Evolutionary conservation across 2,329 filamentous ascomycete species (phyloP), one percentile per base, ranked within the genome.

Genomic region (Arachnopeziza araneosa): DNA sequence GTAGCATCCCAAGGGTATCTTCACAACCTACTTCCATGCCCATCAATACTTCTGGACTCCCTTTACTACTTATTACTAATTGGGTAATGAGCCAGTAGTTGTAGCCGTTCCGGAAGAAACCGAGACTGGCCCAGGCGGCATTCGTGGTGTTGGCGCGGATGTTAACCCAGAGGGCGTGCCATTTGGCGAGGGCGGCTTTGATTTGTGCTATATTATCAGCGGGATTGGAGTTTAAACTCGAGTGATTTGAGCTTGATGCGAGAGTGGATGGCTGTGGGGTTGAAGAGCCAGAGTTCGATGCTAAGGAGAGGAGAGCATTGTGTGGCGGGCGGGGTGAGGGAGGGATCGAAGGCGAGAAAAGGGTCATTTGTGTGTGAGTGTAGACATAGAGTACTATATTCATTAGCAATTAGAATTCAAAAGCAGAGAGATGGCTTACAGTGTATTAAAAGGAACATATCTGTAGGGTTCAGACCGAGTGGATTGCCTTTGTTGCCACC

Each of bases 21-120:
- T 68, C 66, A 56, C 64, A 67, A 21, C 63, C 60, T 21, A 66
- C 60, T 22, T 68, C 66, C 65, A 68, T 67, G 5, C 60, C 57
- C 56, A 60, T 60, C 17, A 67, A 44, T 14, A 64, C 53, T 30
- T 66, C 63, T 1, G 23, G 59, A 54, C 63, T 67, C 1, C 60
- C 58, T 30, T 62, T 65, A 24, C 64, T 67, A 32, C 60, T 64
- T 19, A 68, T 61, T 6, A 67, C 26, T 19, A 68, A 24, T 23
- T 68, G 65, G 19, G 60, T 66, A 6, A 68, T 59, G 1, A 68
- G 60, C 66, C 66, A 68, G 56, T 63, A 68, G 50, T 68, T 65
- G 36, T 63, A 67, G 19, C 57, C 65, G 30, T 67, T 68, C 55
- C 61, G 55, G 50, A 66, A 67, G 52, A 67, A 65, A 5, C 62